These are phyloP conservation scores for Przewalskia tangutica DNA, from an alignment of 257 asterid genomes.

Conservation along the genomic window DNA sequence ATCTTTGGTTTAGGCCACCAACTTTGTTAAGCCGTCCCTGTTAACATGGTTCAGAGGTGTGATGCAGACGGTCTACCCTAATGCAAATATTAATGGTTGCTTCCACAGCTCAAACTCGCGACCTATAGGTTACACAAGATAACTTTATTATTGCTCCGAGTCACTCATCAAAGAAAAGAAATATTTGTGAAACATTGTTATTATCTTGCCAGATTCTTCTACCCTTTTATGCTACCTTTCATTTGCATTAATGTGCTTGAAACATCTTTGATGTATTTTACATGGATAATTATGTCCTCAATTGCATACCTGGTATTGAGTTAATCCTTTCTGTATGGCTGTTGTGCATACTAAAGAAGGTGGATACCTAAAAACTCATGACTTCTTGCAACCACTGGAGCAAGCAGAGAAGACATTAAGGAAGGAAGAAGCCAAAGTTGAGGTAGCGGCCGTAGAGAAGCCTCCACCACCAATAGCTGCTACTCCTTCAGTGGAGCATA, in stretches of 20 bases:
- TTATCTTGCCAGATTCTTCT: not conserved
- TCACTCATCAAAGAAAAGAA: not conserved
- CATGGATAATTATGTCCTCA: not conserved
- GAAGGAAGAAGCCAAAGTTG: slow-evolving; percentile 43
- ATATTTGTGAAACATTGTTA: not conserved
- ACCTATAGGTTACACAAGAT: too few relatives aligned
- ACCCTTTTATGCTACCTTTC: not conserved
- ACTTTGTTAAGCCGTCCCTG: too few relatives aligned
- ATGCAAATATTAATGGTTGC: too few relatives aligned
- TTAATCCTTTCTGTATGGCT: not conserved
- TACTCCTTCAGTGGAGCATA: slow-evolving; percentile 38
- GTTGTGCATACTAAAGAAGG: slow-evolving; percentile 25
- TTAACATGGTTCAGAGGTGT: too few relatives aligned
- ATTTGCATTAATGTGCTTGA: not conserved
- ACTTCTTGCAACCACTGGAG: slow-evolving; percentile 88
- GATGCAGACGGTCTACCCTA: too few relatives aligned
- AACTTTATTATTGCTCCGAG: too few relatives aligned
- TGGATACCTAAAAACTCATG: slow-evolving; percentile 67
- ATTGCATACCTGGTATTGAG: not conserved
- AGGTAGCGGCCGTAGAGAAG: slow-evolving; percentile 32
- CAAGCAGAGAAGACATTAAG: slow-evolving; percentile 37
- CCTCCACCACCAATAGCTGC: slow-evolving; percentile 32
- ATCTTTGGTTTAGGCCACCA: too few relatives aligned
- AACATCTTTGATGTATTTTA: not conserved
- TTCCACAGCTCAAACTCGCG: too few relatives aligned